Percentiles rank a stretch among this genome's conserved stretches.
Evolutionary conservation across 192 early-diverging fungal species (phyloP).

Genomic region (Backusella circina): DNA sequence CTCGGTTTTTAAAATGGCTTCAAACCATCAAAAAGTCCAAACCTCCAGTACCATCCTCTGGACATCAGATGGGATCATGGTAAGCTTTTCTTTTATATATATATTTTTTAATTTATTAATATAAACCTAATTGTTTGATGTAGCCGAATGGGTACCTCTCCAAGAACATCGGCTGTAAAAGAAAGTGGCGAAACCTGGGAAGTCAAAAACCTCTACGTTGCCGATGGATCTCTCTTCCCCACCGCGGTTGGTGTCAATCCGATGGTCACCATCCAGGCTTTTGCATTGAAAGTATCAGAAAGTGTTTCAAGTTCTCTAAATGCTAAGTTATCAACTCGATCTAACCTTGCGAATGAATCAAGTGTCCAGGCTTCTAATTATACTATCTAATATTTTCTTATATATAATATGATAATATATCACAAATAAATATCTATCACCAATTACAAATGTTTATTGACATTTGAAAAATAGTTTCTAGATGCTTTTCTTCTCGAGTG

Average conservation of each 20-base stretch:
- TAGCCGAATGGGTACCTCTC: slow-evolving; percentile 56
- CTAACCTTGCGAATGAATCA: background rate
- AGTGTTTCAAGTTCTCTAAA: background rate
- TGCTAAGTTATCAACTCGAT: background rate
- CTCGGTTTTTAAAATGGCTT: slow-evolving; percentile 26
- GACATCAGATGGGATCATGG: slow-evolving; percentile 68
- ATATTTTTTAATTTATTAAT: background rate
- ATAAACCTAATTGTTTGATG: background rate
- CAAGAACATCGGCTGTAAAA: slow-evolving; percentile 50
- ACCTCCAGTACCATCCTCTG: slow-evolving; percentile 32
- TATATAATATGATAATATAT: background rate
- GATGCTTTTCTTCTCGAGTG: background rate
- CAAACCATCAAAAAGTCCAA: slow-evolving; percentile 25
- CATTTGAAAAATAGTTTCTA: background rate
- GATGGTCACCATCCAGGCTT: slow-evolving; percentile 41
- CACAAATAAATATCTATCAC: background rate
- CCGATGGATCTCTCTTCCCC: slow-evolving; percentile 65
- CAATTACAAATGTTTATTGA: background rate
- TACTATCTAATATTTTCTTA: background rate
- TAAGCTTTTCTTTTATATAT: slow-evolving; percentile 20
- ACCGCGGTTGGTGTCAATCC: slow-evolving; percentile 68
- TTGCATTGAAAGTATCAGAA: slow-evolving; percentile 28
- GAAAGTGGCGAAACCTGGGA: slow-evolving; percentile 68
- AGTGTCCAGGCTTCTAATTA: background rate
- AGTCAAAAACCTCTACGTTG: slow-evolving; percentile 60